Evolutionary conservation across 106 monocot species (phyloP).

Genomic region (Hemerocallis citrina): DNA sequence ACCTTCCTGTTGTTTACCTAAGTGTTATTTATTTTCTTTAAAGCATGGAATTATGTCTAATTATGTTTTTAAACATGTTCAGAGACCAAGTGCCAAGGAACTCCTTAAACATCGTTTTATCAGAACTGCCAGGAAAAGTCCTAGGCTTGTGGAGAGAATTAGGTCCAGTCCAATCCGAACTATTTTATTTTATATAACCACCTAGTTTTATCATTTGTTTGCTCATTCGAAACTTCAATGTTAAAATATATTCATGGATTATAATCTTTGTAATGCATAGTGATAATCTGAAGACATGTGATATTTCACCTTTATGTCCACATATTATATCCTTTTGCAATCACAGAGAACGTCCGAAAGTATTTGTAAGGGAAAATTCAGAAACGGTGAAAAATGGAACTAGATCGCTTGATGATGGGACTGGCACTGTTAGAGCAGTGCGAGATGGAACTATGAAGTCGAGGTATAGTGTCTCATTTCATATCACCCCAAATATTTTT

Average conservation of each 20-base stretch:
- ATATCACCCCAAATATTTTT: no score
- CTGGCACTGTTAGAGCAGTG: slow-evolving; percentile 14
- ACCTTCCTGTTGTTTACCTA: no score
- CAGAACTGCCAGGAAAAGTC: slow-evolving; percentile 63
- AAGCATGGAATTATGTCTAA: not conserved
- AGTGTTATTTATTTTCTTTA: not conserved
- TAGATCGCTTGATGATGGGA: slow-evolving; percentile 23
- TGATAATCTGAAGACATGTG: not conserved
- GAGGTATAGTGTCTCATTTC: slow-evolving; percentile 45
- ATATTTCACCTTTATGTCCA: not conserved
- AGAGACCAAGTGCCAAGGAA: slow-evolving; percentile 96
- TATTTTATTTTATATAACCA: not conserved
- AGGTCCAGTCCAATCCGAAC: slow-evolving; percentile 52
- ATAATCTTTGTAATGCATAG: no score
- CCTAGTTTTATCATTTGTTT: not conserved
- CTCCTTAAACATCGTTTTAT: slow-evolving; percentile 93
- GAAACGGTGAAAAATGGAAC: slow-evolving; percentile 29
- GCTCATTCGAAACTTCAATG: no score
- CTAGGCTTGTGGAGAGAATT: slow-evolving; percentile 86
- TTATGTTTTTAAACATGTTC: slow-evolving; percentile 6
- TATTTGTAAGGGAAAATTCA: slow-evolving; percentile 17
- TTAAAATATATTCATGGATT: not conserved
- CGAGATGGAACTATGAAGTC: slow-evolving; percentile 16
- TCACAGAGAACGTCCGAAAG: slow-evolving; percentile 76
- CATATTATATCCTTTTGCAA: not conserved